A percentile compares a stretch with the other conserved stretches of the same genome.
phyloP scores from a whole-genome alignment of 2,329 filamentous ascomycete species.

The Xylariomycetidae sp. region DNA sequence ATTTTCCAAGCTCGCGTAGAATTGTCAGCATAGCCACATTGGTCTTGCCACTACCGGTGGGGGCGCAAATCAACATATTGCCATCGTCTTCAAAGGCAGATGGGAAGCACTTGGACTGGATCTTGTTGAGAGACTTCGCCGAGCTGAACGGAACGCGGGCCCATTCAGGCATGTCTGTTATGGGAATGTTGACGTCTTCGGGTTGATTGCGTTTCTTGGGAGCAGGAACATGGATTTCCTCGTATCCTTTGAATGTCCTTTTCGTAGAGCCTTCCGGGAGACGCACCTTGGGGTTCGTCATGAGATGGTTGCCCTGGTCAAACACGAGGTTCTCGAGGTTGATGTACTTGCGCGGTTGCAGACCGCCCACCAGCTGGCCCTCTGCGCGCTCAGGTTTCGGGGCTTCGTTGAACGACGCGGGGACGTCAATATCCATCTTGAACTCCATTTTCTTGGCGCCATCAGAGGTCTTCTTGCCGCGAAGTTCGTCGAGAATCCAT shows the following conservation, averaged over 20 bases:
- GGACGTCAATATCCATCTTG: constrained; percentile 89
- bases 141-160: constrained; percentile 78
- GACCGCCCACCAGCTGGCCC: constrained; percentile 67
- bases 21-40: constrained; percentile 98
- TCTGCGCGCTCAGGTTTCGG: constrained; percentile 53
- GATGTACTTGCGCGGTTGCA: constrained; percentile 81
- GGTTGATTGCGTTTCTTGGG: constrained; percentile 83
- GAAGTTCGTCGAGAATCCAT: constrained; percentile 81
- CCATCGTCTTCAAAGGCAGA: constrained; percentile 89
- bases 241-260: constrained; percentile 93
- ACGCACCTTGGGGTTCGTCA: constrained; percentile 97
- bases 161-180: constrained; percentile 89
- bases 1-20: constrained; percentile 91
- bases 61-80: constrained; percentile 96
- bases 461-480: constrained; percentile 60
- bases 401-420: constrained; percentile 48
- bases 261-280: constrained; percentile 94
- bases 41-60: constrained; percentile 95
- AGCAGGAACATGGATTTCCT: constrained; percentile 93
- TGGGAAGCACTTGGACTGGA: constrained; percentile 90
- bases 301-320: constrained; percentile 95
- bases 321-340: constrained; percentile 96
- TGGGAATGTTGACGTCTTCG: constrained; percentile 73
- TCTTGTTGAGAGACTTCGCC: constrained; percentile 84
- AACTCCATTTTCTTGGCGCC: constrained; percentile 71